Percentiles rank a stretch among this genome's conserved stretches.
Conservation (phyloP, 192 early-diverging fungal genomes). For the Entophlyctis luteolus region DNA sequence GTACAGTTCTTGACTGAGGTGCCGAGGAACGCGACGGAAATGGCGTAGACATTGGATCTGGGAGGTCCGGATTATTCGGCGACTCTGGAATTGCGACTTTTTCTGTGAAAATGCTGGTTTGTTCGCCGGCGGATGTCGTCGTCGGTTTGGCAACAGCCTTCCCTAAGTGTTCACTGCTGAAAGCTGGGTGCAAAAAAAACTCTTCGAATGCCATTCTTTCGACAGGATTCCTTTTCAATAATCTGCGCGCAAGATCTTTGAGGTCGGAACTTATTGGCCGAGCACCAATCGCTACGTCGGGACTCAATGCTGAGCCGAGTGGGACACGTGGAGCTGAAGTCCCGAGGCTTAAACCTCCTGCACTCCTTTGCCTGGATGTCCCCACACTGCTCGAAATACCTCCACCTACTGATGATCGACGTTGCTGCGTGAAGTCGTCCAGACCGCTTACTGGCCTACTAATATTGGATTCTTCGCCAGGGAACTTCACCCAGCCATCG, state of each 20-base stretch:
- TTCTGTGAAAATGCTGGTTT: not conserved
- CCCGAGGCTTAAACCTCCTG: not conserved
- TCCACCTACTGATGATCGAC: not conserved
- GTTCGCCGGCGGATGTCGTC: not conserved
- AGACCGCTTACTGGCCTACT: not conserved
- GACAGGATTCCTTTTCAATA: constrained; percentile 80
- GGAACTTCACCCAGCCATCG: constrained; percentile 81
- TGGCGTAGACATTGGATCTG: constrained; percentile 1
- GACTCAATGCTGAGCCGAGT: not conserved
- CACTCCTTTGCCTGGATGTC: too few species aligned
- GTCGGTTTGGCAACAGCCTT: not conserved
- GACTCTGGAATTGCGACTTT: not conserved
- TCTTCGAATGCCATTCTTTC: constrained; percentile 92
- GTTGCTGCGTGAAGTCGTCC: not conserved
- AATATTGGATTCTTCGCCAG: constrained; percentile 51
- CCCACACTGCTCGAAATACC: not conserved
- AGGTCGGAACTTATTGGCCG: constrained; percentile 62
- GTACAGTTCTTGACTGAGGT: not conserved
- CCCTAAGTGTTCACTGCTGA: constrained; percentile 26
- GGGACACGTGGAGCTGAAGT: not conserved
- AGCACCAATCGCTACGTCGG: constrained; percentile 1
- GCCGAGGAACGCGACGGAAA: not conserved
- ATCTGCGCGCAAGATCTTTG: constrained; percentile 74
- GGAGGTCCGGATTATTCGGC: constrained; percentile 1
- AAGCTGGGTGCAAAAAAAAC: constrained; percentile 82